phyloP scores from a whole-genome alignment of 148 eudicot species.

The Camellia lanceoleosa region DNA sequence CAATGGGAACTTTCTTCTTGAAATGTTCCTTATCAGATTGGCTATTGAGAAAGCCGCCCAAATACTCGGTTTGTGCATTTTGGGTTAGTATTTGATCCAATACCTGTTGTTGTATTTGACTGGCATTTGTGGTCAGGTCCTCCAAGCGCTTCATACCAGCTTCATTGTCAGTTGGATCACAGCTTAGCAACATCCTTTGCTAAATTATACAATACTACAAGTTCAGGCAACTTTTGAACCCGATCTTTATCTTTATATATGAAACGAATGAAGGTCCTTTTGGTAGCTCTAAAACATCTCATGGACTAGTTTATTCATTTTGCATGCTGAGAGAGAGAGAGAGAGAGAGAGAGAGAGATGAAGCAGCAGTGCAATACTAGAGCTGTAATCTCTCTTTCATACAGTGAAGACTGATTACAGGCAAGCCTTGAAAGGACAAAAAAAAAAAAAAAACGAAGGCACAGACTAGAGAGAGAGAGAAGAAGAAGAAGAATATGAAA shows the following conservation, averaged over 20 bases:
- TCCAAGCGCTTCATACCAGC: conserved; percentile 24
- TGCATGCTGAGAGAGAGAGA: too few relatives aligned
- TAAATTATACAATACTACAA: too few relatives aligned
- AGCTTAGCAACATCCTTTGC: too few relatives aligned
- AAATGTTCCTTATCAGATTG: conserved; percentile 3
- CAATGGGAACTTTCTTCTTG: conserved; percentile 24
- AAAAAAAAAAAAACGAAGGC: background rate
- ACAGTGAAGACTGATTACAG: background rate
- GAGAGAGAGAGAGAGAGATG: too few relatives aligned
- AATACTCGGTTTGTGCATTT: conserved; percentile 19
- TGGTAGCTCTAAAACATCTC: background rate
- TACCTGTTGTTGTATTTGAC: conserved; percentile 19
- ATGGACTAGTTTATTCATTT: background rate
- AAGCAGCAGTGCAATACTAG: too few relatives aligned
- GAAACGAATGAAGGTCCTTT: too few relatives aligned
- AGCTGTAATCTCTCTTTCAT: background rate
- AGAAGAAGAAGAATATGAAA: background rate
- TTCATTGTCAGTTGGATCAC: conserved; percentile 20
- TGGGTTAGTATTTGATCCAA: conserved; percentile 18
- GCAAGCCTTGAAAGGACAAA: background rate
- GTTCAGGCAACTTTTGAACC: background rate
- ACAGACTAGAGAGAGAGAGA: background rate
- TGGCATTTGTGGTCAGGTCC: conserved; percentile 20
- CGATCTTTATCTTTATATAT: too few relatives aligned
- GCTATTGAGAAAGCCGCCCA: conserved; percentile 18